A percentile compares a stretch with the other conserved stretches of the same genome.
Evolutionary conservation across 768 basidiomycete genomes (phyloP).

Genomic region (Pisolithus tinctorius): DNA sequence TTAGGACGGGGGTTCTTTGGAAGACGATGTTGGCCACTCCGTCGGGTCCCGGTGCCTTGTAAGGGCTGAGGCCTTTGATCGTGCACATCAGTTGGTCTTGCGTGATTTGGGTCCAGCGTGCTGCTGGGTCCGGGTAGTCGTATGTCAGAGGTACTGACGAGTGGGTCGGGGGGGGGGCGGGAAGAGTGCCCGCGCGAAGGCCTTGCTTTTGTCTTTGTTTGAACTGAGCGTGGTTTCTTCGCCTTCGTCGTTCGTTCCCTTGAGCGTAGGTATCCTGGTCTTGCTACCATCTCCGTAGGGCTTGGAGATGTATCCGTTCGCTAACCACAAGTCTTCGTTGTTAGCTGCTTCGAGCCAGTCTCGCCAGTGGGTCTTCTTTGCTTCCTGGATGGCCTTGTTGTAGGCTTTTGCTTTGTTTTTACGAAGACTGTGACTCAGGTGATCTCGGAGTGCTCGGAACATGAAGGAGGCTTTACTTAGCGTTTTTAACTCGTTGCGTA

Average conservation of each 20-base stretch:
- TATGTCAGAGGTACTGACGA: no score
- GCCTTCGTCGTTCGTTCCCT: neutral
- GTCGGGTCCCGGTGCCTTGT: conserved; percentile 22
- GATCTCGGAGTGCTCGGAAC: conserved; percentile 4
- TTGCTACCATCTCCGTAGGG: conserved; percentile 2
- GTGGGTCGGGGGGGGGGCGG: no score
- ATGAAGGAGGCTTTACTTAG: conserved; percentile 5
- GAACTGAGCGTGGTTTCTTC: neutral
- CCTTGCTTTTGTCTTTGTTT: no score
- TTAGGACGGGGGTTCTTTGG: conserved; percentile 25
- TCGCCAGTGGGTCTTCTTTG: conserved; percentile 16
- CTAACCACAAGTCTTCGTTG: conserved; percentile 14
- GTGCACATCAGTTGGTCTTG: conserved; percentile 2
- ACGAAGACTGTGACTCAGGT: conserved; percentile 19
- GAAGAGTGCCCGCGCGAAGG: no score
- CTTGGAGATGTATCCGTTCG: conserved; percentile 16
- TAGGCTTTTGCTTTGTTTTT: conserved; percentile 10
- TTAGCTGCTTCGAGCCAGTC: conserved; percentile 20
- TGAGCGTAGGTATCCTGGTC: neutral
- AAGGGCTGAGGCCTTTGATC: conserved; percentile 8
- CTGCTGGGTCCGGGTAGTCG: no score
- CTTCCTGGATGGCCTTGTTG: conserved; percentile 3
- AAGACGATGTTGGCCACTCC: conserved; percentile 22
- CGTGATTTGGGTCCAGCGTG: no score
- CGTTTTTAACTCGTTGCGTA: conserved; percentile 10